These are phyloP conservation scores for Phylloporus scabripes DNA, from an alignment of 768 basidiomycete genomes.

Conservation along the genomic window DNA sequence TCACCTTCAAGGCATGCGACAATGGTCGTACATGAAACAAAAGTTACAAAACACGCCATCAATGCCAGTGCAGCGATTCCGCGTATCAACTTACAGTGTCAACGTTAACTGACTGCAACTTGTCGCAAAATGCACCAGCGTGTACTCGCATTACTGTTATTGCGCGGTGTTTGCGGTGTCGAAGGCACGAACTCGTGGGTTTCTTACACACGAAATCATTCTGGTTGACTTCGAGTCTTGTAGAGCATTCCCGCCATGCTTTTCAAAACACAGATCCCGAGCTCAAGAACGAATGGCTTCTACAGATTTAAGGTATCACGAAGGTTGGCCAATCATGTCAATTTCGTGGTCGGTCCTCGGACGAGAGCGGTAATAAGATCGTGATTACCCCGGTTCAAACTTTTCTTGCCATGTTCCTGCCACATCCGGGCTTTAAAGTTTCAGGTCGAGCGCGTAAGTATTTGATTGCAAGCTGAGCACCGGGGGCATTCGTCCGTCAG, in stretches of 20 bases:
- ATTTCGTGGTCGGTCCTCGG: not conserved
- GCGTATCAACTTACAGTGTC: not conserved
- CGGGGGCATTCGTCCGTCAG: conserved; percentile 6
- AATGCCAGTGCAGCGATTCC: not conserved
- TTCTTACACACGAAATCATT: not conserved
- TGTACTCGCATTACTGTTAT: not conserved
- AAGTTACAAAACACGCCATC: not conserved
- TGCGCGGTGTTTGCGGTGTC: not conserved
- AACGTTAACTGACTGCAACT: not conserved
- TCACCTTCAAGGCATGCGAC: no score
- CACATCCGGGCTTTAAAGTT: conserved; percentile 16
- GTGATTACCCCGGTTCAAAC: not conserved
- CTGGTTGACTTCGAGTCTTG: not conserved
- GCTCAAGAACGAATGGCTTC: not conserved
- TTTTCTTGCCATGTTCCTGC: conserved; percentile 2
- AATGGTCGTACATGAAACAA: not conserved
- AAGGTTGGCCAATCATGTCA: not conserved
- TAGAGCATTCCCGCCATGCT: not conserved
- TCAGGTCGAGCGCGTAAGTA: conserved; percentile 3
- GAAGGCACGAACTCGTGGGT: not conserved
- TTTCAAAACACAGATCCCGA: not conserved
- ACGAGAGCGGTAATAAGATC: not conserved
- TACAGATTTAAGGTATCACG: not conserved
- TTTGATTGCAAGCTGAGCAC: conserved; percentile 17
- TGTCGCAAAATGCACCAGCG: not conserved